Evolutionary conservation across 176 grass and related monocot genomes (phyloP).

Genomic region (Zea luxurians): DNA sequence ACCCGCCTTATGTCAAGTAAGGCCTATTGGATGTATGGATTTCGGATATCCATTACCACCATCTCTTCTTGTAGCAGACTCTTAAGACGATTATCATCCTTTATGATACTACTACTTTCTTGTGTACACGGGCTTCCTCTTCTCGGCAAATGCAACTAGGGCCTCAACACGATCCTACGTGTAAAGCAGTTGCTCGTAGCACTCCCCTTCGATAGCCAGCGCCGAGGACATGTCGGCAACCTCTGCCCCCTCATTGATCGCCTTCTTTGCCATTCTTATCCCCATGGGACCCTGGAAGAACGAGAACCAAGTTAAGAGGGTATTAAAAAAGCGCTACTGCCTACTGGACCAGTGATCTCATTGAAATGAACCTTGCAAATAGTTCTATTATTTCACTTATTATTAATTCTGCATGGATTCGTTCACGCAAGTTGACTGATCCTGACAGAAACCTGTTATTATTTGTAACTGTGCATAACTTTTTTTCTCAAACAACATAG

Average conservation of each 20-base stretch:
- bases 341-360: neutral
- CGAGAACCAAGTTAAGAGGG: neutral
- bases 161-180: slow-evolving; percentile 77
- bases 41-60: too few species aligned
- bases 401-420: too few species aligned
- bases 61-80: too few species aligned
- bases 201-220: slow-evolving; percentile 56
- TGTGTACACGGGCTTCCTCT: slow-evolving; percentile 59
- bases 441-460: too few species aligned
- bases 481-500: too few species aligned
- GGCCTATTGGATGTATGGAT: too few species aligned
- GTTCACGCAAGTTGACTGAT: too few species aligned
- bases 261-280: slow-evolving; percentile 76
- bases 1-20: too few species aligned
- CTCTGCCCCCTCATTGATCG: slow-evolving; percentile 56
- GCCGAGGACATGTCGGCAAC: slow-evolving; percentile 38
- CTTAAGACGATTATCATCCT: too few species aligned
- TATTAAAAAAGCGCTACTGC: neutral
- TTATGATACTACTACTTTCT: slow-evolving; percentile 48
- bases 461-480: too few species aligned
- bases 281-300: slow-evolving; percentile 60
- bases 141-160: slow-evolving; percentile 69
- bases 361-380: neutral
- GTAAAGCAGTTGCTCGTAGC: slow-evolving; percentile 60
- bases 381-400: too few species aligned